Percentiles rank a stretch among this genome's conserved stretches.
These are phyloP conservation scores for Agroathelia rolfsii DNA, from an alignment of 1,284 basidiomycete species.

Conservation along the genomic window DNA sequence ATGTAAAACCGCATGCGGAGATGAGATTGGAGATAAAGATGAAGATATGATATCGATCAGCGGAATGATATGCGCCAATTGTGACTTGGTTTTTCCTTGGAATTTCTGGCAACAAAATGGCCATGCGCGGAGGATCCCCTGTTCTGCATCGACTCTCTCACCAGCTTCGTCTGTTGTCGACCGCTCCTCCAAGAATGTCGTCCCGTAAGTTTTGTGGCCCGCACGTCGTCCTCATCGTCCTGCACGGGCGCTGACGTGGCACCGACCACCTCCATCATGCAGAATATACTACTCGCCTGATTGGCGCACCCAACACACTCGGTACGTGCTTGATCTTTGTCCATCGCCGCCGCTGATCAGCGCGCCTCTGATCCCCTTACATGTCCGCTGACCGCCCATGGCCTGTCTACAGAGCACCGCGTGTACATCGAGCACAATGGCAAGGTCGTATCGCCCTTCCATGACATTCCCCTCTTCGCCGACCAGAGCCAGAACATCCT, in stretches of 20 bases:
- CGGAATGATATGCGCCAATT: too few relatives aligned
- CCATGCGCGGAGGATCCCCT: slow-evolving; percentile 22
- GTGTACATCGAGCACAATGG: slow-evolving; percentile 88
- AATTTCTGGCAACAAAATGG: too few relatives aligned
- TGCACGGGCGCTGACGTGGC: slow-evolving; percentile 8
- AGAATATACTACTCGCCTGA: slow-evolving; percentile 70
- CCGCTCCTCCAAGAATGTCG: slow-evolving; percentile 38
- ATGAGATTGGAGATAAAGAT: too few relatives aligned
- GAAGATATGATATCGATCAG: too few relatives aligned
- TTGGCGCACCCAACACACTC: slow-evolving; percentile 87
- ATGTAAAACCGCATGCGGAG: slow-evolving; percentile 5
- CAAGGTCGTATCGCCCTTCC: slow-evolving; percentile 83
- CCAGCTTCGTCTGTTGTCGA: slow-evolving; percentile 46
- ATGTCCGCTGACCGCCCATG: slow-evolving; percentile 6
- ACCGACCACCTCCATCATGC: slow-evolving; percentile 14
- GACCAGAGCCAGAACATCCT: slow-evolving; percentile 89
- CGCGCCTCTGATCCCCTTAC: slow-evolving; percentile 11
- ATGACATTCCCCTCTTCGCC: slow-evolving; percentile 94
- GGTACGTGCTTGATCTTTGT: slow-evolving; percentile 43
- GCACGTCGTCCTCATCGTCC: slow-evolving; percentile 6
- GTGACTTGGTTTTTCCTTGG: too few relatives aligned
- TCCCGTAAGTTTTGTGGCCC: slow-evolving; percentile 46
- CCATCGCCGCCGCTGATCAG: slow-evolving; percentile 7
- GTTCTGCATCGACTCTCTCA: slow-evolving; percentile 41
- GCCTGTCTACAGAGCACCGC: slow-evolving; percentile 67